Percentiles rank a stretch among this genome's conserved stretches.
Evolutionary conservation across 2,329 filamentous ascomycete species (phyloP).

Genomic region (Penicillium sp.): DNA sequence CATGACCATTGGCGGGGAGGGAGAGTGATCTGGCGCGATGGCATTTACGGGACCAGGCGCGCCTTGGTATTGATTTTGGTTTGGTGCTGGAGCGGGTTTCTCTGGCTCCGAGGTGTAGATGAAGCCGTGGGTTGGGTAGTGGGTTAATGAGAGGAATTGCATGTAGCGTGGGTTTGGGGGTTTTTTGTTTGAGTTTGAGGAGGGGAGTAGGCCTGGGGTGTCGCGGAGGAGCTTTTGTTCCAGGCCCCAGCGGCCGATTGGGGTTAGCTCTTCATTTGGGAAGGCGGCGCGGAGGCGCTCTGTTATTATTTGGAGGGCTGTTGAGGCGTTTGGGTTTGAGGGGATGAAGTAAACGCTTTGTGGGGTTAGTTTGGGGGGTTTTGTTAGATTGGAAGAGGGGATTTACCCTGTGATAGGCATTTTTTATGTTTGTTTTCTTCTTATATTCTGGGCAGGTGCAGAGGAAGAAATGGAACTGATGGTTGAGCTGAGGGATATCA

Average conservation of each 20-base stretch:
- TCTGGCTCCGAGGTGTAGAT: conserved; percentile 41
- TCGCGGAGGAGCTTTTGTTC: conserved; percentile 47
- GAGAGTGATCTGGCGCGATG: conserved; percentile 2
- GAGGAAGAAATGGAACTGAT: not conserved
- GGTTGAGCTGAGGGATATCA: not conserved
- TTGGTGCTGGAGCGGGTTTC: not conserved
- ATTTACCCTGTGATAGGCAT: conserved; percentile 41
- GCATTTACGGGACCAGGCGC: not conserved
- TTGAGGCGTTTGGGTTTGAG: conserved; percentile 42
- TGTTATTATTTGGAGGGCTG: conserved; percentile 35
- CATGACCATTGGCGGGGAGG: conserved; percentile 36
- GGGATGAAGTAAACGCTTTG: conserved; percentile 46
- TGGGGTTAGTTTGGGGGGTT: not conserved
- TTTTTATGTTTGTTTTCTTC: conserved; percentile 6
- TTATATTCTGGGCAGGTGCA: not conserved
- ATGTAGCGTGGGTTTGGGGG: conserved; percentile 39
- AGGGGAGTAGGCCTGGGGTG: conserved; percentile 43
- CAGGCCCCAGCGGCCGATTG: conserved; percentile 42
- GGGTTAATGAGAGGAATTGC: conserved; percentile 45
- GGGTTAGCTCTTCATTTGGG: conserved; percentile 36
- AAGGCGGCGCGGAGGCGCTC: conserved; percentile 42
- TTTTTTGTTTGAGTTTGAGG: conserved; percentile 31
- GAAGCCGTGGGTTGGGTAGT: conserved; percentile 43
- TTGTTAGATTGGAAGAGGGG: not conserved
- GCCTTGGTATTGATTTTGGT: not conserved